Base-by-base conservation (phyloP, 2,329 filamentous ascomycete species). In the Rhynchosporium secalis region DNA sequence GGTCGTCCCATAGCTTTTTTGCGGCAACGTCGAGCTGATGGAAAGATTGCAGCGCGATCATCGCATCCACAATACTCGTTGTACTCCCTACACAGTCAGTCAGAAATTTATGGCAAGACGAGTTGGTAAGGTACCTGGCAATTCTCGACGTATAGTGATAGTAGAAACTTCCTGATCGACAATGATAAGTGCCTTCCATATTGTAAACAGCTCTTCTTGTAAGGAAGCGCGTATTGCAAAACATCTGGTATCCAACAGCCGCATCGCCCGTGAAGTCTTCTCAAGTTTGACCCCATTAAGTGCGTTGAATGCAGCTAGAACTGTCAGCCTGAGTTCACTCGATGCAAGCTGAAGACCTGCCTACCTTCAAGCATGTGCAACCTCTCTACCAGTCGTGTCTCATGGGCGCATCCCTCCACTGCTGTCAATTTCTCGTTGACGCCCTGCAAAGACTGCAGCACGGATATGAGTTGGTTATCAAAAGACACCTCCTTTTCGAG, bases 121-220 rank as follows among this genome's bases (percentile, higher is more conserved):
- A 29, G 12, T 26, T 49, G 41, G 45, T 33, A 36, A 59, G 54
- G 58, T 64, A 65, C 65, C 59, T 38, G 62, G 43, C 9, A 67
- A 36, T 9, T 55, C 58, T 33, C 67, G 58, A 12, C 69, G 63
- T 5, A 96, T 81, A 0, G 78, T 81, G 7, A 95, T 76, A 51
- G 76, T 80, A 8, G 79, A 78, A 8, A 78, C 75, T 28, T 83
- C 78, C 0, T 79, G 74, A 70, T 94, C 85, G 20, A 92, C 76
- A 1, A 80, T 76, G 12, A 96, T 78, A 48, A 94, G 78, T 0
- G 81, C 78, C 62, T 83, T 83, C 91, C 92, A 97, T n/a, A 87
- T 82, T 60, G 81, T 79, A 48, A 85, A 83, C 45, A 95, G 82
- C 8, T 85, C 83, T 46, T 88, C 83, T 62, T 86, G 83, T 28